Base-by-base conservation (phyloP, 345 rosid species). In the Populus davidiana region DNA sequence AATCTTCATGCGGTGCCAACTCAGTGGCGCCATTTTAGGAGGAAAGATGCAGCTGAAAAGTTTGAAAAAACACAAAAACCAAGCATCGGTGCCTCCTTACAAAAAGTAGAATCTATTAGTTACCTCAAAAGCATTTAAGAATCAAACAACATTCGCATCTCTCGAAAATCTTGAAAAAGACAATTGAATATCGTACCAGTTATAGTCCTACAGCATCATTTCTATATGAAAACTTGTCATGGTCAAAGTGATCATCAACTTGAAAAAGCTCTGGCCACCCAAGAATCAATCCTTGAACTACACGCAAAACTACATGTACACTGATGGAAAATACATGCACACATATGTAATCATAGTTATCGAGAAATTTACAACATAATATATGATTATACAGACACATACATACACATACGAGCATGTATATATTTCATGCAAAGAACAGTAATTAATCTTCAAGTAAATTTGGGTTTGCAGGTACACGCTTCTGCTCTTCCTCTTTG, bases 401-500 rank as follows among this genome's bases (percentile, higher is more conserved):
- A 21, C 25, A 21, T 21, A 1, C n/a, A 10, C 43, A 39, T 39
- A 9, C 43, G 12, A 39, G 12, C 43, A 9, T 7, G 49, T 12
- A 0, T 3, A 39, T 39, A 12, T 12, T 44, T 44, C 49, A 44
- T 44, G 49, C 23, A 16, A 54, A 54, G 25, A 54, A 38, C 35
- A 4, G 12, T 56, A 9, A n/a, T 9, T 56, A 56, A 56, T 56
- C 6, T 56, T n/a, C 10, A 56, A 21, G 11, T 17, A 44, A 11
- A 1, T 17, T 49, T 10, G 5, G 33, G n/a, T 20, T 27, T 80
- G 78, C 86, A 87, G 90, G 90, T 87, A 88, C 77, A 88, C 90
- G 0, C 85, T 88, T 9, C 64, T 88, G 77, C 87, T 88, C 20
- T 86, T 88, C 31, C 82, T 88, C 25, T 84, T 88, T 69, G 90